A percentile compares a stretch with the other conserved stretches of the same genome.
Conservation (phyloP, 371 early-diverging fungal species). For the Mortierella sp. region DNA sequence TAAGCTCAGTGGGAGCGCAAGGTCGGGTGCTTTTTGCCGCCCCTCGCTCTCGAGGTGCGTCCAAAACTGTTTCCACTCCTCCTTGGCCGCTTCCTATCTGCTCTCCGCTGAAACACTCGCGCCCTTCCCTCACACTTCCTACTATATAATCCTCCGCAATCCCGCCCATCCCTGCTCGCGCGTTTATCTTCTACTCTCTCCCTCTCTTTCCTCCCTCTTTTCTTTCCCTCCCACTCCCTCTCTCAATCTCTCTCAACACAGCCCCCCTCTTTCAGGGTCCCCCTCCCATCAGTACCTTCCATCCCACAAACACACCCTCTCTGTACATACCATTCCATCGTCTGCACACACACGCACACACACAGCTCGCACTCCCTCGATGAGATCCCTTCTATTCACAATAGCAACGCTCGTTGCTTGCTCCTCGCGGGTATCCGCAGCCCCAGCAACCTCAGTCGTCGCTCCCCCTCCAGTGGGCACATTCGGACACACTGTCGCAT, state of each 20-base stretch:
- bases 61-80: too few relatives aligned
- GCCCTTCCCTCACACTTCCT: neutral
- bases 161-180: neutral
- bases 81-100: too few relatives aligned
- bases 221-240: neutral
- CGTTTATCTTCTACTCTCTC: neutral
- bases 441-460: slow-evolving; percentile 2
- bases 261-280: neutral
- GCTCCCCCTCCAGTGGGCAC: slow-evolving; percentile 8
- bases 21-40: too few relatives aligned
- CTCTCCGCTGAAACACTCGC: too few relatives aligned
- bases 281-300: neutral
- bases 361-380: neutral
- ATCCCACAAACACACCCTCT: neutral
- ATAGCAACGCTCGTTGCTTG: slow-evolving; percentile 25
- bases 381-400: slow-evolving; percentile 25
- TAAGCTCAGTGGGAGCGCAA: too few relatives aligned
- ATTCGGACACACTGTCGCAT: slow-evolving; percentile 28
- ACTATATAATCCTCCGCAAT: slow-evolving; percentile 1
- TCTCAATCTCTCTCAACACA: neutral
- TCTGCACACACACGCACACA: too few relatives aligned
- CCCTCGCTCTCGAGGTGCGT: too few relatives aligned
- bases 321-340: too few relatives aligned
- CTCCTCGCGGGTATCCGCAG: slow-evolving; percentile 1
- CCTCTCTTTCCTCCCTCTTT: slow-evolving; percentile 1